Percentiles rank a stretch among this genome's conserved stretches.
Evolutionary conservation across 495 filamentous ascomycete genomes (phyloP).

Genomic region (Aspergillus avenaceus): DNA sequence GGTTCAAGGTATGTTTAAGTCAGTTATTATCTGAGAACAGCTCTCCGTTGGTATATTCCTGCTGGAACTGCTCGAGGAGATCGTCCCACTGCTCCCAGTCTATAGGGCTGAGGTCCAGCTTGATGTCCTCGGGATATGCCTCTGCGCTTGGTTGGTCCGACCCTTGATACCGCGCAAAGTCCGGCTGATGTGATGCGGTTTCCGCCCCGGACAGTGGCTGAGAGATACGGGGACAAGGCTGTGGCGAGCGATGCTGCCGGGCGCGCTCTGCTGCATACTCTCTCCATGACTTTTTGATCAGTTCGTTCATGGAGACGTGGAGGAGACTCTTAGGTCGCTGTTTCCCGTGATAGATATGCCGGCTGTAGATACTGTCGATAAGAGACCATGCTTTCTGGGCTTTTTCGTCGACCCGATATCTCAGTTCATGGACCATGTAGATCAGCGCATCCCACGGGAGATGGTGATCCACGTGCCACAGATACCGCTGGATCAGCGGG

Average conservation of each 20-base stretch:
- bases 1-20: background rate
- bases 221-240: constrained; percentile 24
- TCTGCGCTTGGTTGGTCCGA: no score
- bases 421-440: constrained; percentile 36
- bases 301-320: constrained; percentile 28
- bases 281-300: constrained; percentile 37
- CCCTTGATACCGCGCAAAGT: no score
- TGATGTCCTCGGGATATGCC: background rate
- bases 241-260: constrained; percentile 11
- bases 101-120: constrained; percentile 22
- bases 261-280: constrained; percentile 25
- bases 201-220: constrained; percentile 1
- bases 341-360: constrained; percentile 20
- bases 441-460: constrained; percentile 43
- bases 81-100: constrained; percentile 36
- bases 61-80: constrained; percentile 27
- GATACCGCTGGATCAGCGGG: constrained; percentile 23
- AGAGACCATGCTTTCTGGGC: constrained; percentile 30
- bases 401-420: constrained; percentile 20
- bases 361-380: constrained; percentile 25
- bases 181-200: no score
- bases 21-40: background rate
- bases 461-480: constrained; percentile 33
- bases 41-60: background rate
- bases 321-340: constrained; percentile 22